Evolutionary conservation across 2,329 filamentous ascomycete genomes (phyloP).

Genomic region (Parafenestella ontariensis): DNA sequence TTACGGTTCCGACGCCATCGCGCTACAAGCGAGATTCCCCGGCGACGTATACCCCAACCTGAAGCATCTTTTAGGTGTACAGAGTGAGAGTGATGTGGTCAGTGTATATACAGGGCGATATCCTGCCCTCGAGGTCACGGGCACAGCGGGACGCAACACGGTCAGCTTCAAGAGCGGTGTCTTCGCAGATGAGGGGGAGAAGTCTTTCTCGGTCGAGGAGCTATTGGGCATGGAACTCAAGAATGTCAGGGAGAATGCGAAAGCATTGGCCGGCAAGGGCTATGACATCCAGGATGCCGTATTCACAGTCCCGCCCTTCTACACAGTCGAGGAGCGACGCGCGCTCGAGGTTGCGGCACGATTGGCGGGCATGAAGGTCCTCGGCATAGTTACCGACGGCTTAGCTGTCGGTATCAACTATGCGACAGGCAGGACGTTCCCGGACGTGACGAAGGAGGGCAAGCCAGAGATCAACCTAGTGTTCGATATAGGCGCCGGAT

Average conservation of each 20-base stretch:
- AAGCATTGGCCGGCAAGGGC: constrained; percentile 78
- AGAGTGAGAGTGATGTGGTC: constrained; percentile 63
- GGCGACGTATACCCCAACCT: constrained; percentile 94
- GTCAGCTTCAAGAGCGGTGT: constrained; percentile 81
- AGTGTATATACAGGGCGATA: constrained; percentile 76
- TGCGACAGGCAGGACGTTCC: constrained; percentile 88
- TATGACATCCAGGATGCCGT: constrained; percentile 80
- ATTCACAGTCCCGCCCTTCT: constrained; percentile 89
- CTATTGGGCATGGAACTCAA: constrained; percentile 95
- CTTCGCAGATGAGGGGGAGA: constrained; percentile 69
- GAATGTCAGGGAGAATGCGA: constrained; percentile 88
- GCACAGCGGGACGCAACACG: constrained; percentile 65
- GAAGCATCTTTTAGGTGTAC: constrained; percentile 85
- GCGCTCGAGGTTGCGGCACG: constrained; percentile 85
- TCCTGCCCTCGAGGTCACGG: constrained; percentile 76
- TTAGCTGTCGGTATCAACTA: constrained; percentile 95
- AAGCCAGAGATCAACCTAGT: constrained; percentile 92
- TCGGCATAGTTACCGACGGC: constrained; percentile 86
- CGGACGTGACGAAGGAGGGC: constrained; percentile 78
- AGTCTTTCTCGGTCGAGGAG: constrained; percentile 81
- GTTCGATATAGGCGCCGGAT: constrained; percentile 98
- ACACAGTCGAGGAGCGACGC: constrained; percentile 86
- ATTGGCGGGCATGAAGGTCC: constrained; percentile 84
- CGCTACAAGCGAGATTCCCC: constrained; percentile 85
- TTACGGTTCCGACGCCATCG: constrained; percentile 91